Base-by-base conservation (phyloP, 176 grass and related monocot species). In the Oryza meyeriana region DNA sequence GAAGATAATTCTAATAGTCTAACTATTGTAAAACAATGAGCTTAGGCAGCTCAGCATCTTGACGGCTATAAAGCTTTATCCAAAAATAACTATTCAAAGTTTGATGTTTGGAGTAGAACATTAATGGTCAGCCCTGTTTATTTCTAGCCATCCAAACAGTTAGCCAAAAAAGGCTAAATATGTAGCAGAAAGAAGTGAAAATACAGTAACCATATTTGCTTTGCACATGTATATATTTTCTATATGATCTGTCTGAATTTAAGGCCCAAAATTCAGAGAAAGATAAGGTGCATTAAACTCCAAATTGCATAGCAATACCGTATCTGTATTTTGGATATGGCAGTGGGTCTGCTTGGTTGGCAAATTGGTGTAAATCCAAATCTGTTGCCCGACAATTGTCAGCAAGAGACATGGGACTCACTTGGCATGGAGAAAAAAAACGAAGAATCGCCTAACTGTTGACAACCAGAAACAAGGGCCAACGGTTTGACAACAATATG, bases 361-460 rank as follows among this genome's bases (percentile, higher is more conserved):
- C 8, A 76, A 82, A 82, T 67, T 13, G 30, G 65, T 71, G 16
- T 11, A 28, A 72, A 65, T 27, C 6, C 7, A 50, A 71, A 50
- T 66, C 28, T 28, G 48, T 26, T 50, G 41, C 22, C 39, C 75
- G 34, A 7, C 22, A 58, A 72, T 66, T 78, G 4, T 45, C 64
- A 41, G 85, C 16, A 30, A 73, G 35, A 69, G 27, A 75, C 3
- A n/a, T 76, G 52, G 71, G 69, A 52, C 13, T 26, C 55, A 76
- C 13, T 75, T 79, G 41, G 79, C 9, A 84, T 26, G 12, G 67
- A 67, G 31, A 88, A 9, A 75, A n/a, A 78, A 80, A 24, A 69
- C 48, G n/a, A 16, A 29, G 9, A 50, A 18, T 33, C 69, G 6
- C 12, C 69, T 66, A 84, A 61, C n/a, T 67, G 28, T 36, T 69